Conservation (phyloP, 495 filamentous ascomycete species). For the Rostrohypoxylon terebratum region DNA sequence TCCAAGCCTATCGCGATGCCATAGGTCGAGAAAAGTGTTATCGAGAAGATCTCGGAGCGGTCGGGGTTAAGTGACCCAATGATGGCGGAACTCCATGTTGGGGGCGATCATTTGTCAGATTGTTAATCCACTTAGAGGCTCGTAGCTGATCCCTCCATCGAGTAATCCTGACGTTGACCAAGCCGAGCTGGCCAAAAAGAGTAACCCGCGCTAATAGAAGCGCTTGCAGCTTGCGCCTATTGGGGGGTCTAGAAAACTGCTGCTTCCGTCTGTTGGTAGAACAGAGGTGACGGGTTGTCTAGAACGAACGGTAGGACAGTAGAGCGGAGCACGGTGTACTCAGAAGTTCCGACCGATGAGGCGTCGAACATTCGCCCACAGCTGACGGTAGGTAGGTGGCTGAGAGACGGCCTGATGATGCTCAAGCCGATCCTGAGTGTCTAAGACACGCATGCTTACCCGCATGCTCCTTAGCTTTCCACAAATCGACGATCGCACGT, state of each 20-base stretch:
- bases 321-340: neutral
- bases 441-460: conserved; percentile 44
- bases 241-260: conserved; percentile 27
- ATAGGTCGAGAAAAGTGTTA: conserved; percentile 7
- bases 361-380: conserved; percentile 4
- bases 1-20: conserved; percentile 3
- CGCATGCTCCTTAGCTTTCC: conserved; percentile 23
- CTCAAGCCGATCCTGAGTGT: conserved; percentile 33
- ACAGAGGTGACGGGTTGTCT: conserved; percentile 1
- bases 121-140: conserved; percentile 33
- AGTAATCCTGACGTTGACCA: conserved; percentile 19
- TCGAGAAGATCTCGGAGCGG: conserved; percentile 19
- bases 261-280: conserved; percentile 13
- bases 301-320: neutral
- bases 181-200: conserved; percentile 26
- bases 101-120: conserved; percentile 23
- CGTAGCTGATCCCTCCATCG: conserved; percentile 4
- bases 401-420: conserved; percentile 20
- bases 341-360: conserved; percentile 14
- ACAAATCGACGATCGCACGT: conserved; percentile 21
- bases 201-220: conserved; percentile 38
- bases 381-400: conserved; percentile 34
- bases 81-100: conserved; percentile 1
- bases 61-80: conserved; percentile 24
- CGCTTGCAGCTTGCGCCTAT: conserved; percentile 39